Percentiles rank a stretch among this genome's conserved stretches.
Conservation (phyloP, 2,329 filamentous ascomycete genomes). For the Colletotrichum aenigma region DNA sequence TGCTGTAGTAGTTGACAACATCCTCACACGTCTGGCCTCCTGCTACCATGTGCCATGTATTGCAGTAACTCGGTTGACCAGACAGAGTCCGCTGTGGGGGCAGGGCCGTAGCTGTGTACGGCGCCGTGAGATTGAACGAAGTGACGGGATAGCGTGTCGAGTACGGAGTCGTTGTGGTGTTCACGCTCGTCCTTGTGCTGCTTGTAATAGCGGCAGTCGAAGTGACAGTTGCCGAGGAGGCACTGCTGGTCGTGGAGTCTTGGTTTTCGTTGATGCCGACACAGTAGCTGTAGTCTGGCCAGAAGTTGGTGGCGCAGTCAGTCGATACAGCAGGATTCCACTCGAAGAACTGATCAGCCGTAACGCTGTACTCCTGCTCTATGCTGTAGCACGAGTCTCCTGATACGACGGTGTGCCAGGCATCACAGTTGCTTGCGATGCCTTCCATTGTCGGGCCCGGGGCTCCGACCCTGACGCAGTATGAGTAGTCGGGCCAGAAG, state of each 20-base stretch:
- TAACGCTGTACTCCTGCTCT: neutral
- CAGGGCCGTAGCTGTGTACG: neutral
- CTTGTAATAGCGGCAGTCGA: neutral
- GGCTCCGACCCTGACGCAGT: neutral
- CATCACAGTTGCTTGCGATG: neutral
- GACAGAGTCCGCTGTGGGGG: neutral
- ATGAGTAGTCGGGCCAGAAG: neutral
- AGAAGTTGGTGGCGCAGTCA: constrained; percentile 27
- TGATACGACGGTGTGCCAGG: neutral
- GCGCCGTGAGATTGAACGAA: neutral
- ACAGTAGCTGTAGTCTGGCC: constrained; percentile 28
- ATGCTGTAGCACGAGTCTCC: neutral
- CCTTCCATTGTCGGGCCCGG: neutral
- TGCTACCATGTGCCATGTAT: neutral
- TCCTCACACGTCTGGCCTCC: neutral
- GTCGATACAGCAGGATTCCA: neutral
- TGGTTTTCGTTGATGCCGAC: constrained; percentile 21
- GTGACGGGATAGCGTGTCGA: constrained; percentile 7
- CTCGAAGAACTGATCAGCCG: neutral
- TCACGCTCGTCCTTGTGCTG: constrained; percentile 8
- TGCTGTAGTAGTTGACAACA: neutral
- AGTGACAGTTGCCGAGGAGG: neutral
- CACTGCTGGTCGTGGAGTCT: neutral
- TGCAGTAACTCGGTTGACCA: neutral
- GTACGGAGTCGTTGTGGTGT: neutral